Evolutionary conservation across 2,329 filamentous ascomycete genomes (phyloP).

Genomic region (Stemphylium lycopersici): DNA sequence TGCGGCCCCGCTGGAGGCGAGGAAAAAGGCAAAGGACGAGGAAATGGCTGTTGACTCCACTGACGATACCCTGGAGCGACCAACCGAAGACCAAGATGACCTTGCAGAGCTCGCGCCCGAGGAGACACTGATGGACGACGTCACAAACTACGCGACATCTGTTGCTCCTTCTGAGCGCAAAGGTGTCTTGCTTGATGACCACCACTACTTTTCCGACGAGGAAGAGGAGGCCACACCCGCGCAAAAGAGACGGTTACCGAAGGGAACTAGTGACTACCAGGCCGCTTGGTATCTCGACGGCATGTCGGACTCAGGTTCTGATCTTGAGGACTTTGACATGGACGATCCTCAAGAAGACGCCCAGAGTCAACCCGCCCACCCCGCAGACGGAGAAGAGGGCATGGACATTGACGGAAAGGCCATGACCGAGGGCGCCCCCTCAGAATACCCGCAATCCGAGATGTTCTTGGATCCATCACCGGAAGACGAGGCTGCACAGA

Average conservation of each 20-base stretch:
- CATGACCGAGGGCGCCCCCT: conserved; percentile 77
- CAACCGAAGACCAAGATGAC: conserved; percentile 81
- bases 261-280: conserved; percentile 93
- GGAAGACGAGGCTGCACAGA: conserved; percentile 81
- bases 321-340: conserved; percentile 67
- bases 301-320: conserved; percentile 82
- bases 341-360: conserved; percentile 64
- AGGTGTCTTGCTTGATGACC: conserved; percentile 91
- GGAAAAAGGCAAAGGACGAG: conserved; percentile 65
- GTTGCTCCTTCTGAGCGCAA: conserved; percentile 63
- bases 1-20: conserved; percentile 70
- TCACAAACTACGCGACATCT: conserved; percentile 56
- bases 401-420: conserved; percentile 57
- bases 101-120: conserved; percentile 85
- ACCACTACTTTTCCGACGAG: conserved; percentile 97
- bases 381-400: conserved; percentile 83
- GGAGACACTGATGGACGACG: conserved; percentile 77
- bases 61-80: conserved; percentile 68
- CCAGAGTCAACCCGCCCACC: conserved; percentile 63
- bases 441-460: conserved; percentile 92
- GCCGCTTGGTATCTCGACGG: conserved; percentile 90
- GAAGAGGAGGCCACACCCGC: conserved; percentile 66
- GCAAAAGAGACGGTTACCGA: conserved; percentile 77
- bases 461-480: conserved; percentile 82
- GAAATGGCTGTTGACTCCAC: conserved; percentile 71